Evolutionary conservation across 345 rosid species (phyloP).

Genomic region (Zanthoxylum bungeanum): DNA sequence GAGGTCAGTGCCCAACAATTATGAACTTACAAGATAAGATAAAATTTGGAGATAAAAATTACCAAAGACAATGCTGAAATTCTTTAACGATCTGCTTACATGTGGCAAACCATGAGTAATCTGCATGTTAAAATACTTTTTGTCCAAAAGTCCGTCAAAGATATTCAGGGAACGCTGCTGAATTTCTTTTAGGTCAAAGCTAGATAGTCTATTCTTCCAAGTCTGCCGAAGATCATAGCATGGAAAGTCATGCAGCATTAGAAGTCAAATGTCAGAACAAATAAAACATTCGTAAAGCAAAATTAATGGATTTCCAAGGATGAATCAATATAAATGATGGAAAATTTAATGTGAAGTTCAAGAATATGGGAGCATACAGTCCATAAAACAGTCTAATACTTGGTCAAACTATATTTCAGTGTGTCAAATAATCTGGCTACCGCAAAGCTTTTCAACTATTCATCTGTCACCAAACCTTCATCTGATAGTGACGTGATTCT

Average conservation of each 20-base stretch:
- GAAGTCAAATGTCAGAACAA: background rate
- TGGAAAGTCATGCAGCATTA: background rate
- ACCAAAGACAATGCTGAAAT: background rate
- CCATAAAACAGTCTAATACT: background rate
- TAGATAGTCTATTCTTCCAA: constrained; percentile 2
- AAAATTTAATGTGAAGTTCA: background rate
- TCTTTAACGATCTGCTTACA: constrained; percentile 20
- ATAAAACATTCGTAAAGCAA: background rate
- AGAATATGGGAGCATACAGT: background rate
- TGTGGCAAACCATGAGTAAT: constrained; percentile 20
- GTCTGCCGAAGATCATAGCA: constrained; percentile 19
- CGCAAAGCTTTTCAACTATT: background rate
- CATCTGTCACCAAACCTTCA: background rate
- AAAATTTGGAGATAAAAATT: background rate
- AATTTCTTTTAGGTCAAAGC: constrained; percentile 5
- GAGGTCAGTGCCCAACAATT: constrained; percentile 10
- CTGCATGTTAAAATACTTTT: constrained; percentile 12
- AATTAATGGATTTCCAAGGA: background rate
- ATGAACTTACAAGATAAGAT: background rate
- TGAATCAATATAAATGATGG: background rate
- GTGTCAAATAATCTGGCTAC: background rate
- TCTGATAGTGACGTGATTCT: background rate
- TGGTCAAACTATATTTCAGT: background rate
- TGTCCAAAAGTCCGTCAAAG: constrained; percentile 7
- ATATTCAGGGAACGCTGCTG: background rate